phyloP scores from a whole-genome alignment of 2,329 filamentous ascomycete species.

The Fusarium goolgardi region DNA sequence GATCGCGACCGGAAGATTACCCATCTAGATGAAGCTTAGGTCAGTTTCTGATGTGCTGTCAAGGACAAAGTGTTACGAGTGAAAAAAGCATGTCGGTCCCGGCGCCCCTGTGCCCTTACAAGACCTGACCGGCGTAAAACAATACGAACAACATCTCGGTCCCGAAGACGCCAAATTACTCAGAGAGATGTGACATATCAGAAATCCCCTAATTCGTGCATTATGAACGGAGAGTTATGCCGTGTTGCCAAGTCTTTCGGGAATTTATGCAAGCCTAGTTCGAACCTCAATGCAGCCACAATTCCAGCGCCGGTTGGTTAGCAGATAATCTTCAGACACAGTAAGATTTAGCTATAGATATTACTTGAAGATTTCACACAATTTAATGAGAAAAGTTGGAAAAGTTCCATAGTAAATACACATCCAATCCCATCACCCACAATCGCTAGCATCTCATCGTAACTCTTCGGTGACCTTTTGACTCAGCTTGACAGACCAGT shows the following conservation, averaged over 20 bases:
- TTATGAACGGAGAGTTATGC: no score
- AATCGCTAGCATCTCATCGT: neutral
- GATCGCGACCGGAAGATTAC: no score
- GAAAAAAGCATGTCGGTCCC: neutral
- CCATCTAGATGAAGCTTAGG: no score
- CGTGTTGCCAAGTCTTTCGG: no score
- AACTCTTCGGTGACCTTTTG: neutral
- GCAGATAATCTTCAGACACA: neutral
- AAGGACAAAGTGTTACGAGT: neutral
- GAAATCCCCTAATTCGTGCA: no score
- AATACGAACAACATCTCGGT: no score
- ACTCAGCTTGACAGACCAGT: slow-evolving; percentile 12
- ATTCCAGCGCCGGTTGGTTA: neutral
- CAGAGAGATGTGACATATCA: no score
- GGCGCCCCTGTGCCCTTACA: no score
- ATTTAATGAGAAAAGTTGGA: accelerated
- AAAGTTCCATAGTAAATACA: neutral
- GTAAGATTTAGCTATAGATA: neutral
- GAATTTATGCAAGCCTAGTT: no score
- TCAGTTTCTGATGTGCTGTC: neutral
- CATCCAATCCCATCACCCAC: neutral
- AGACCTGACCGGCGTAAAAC: no score
- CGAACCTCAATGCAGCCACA: neutral
- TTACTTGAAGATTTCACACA: neutral
- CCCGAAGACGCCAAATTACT: no score